phyloP scores from a whole-genome alignment of 495 filamentous ascomycete genomes.

The Terfezia boudieri region DNA sequence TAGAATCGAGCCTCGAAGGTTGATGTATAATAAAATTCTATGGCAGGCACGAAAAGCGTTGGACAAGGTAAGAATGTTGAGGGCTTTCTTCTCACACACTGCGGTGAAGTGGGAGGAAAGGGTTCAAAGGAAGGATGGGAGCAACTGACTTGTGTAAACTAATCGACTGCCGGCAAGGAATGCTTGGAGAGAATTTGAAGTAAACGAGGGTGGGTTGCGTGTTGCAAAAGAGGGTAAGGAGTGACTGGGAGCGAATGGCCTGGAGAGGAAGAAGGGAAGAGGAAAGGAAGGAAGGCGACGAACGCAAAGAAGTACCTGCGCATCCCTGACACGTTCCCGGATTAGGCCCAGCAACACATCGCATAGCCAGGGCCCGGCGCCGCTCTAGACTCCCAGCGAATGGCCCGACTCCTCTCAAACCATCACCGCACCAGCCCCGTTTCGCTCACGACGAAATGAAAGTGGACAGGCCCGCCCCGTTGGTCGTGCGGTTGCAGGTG shows the following conservation, averaged over 20 bases:
- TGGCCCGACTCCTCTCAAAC: too few species aligned
- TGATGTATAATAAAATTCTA: conserved; percentile 4
- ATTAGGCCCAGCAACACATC: too few species aligned
- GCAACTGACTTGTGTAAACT: conserved; percentile 12
- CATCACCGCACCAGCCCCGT: too few species aligned
- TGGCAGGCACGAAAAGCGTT: not conserved
- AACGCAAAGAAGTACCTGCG: conserved; percentile 13
- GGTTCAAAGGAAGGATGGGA: not conserved
- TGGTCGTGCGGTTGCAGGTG: too few species aligned
- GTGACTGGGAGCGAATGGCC: conserved; percentile 28
- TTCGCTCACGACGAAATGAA: too few species aligned
- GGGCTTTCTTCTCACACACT: conserved; percentile 1
- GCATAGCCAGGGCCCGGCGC: too few species aligned
- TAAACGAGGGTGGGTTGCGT: conserved; percentile 15
- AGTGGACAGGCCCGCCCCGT: too few species aligned
- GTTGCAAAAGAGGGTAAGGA: conserved; percentile 23
- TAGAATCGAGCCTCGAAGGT: conserved; percentile 1
- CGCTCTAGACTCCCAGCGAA: too few species aligned
- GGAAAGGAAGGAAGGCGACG: conserved; percentile 8
- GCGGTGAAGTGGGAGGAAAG: not conserved
- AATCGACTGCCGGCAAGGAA: too few species aligned
- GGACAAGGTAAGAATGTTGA: not conserved
- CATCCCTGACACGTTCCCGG: too few species aligned
- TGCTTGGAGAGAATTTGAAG: conserved; percentile 7
- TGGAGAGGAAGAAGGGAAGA: conserved; percentile 19